phyloP scores from a whole-genome alignment of 2,329 filamentous ascomycete species.

The Niveomyces coronatus region DNA sequence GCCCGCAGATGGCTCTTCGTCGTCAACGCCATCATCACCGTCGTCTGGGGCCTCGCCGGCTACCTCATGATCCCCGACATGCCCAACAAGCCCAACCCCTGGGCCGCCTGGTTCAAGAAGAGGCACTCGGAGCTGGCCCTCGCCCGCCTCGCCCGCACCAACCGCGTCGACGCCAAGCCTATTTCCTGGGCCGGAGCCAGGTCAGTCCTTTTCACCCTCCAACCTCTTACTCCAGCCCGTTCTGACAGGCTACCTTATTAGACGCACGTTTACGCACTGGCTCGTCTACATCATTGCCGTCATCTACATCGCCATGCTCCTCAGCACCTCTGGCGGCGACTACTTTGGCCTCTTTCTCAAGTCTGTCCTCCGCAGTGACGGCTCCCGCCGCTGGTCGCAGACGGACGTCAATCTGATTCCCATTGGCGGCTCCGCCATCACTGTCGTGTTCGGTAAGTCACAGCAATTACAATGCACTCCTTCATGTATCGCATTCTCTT shows the following conservation, averaged over 20 bases:
- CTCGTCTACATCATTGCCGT: conserved; percentile 22
- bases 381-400: conserved; percentile 19
- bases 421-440: conserved; percentile 27
- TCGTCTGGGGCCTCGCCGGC: conserved; percentile 23
- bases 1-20: conserved; percentile 31
- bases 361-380: conserved; percentile 16
- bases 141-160: conserved; percentile 17
- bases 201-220: conserved; percentile 9
- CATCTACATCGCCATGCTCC: conserved; percentile 21
- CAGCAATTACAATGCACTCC: too few relatives aligned
- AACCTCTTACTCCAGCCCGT: background rate
- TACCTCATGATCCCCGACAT: conserved; percentile 25
- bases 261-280: conserved; percentile 19
- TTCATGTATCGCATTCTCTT: background rate
- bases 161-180: conserved; percentile 14
- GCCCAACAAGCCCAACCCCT: conserved; percentile 19
- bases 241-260: background rate
- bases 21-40: conserved; percentile 29
- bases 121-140: conserved; percentile 19
- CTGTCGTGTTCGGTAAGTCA: conserved; percentile 28
- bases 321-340: conserved; percentile 22
- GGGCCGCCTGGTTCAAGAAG: conserved; percentile 20
- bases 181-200: conserved; percentile 18
- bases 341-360: conserved; percentile 26
- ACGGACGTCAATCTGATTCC: conserved; percentile 42